Conservation (phyloP, 768 basidiomycete genomes). For the Hygrocybe coccinea region DNA sequence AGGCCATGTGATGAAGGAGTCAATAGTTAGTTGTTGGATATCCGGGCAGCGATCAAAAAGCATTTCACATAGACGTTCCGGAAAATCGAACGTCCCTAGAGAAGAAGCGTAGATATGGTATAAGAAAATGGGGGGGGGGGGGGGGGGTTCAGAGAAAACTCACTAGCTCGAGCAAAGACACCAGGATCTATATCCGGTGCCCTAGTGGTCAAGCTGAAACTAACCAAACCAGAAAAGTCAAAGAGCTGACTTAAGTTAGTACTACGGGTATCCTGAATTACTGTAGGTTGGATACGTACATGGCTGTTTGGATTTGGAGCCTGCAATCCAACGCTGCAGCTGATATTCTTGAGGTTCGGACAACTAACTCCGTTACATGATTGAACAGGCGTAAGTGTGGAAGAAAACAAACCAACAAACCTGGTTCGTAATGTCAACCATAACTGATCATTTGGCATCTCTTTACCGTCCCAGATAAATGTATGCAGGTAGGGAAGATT, state of each 20-base stretch:
- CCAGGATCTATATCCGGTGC: neutral
- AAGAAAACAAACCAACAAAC: neutral
- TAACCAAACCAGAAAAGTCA: slow-evolving; percentile 7
- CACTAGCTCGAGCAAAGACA: neutral
- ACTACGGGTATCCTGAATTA: neutral
- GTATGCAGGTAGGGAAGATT: neutral
- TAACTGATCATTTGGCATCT: slow-evolving; percentile 3
- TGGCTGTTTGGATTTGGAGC: slow-evolving; percentile 2
- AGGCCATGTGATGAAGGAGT: neutral
- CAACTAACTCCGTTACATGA: slow-evolving; percentile 4
- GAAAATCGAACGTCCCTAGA: neutral
- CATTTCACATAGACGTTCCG: slow-evolving; percentile 19
- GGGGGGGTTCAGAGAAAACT: too few relatives aligned
- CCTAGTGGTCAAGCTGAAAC: neutral
- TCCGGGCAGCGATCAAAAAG: slow-evolving; percentile 9
- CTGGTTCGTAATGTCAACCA: slow-evolving; percentile 1
- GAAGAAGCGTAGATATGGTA: neutral
- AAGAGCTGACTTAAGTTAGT: slow-evolving; percentile 1
- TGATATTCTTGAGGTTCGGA: slow-evolving; percentile 5
- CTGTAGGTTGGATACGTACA: neutral
- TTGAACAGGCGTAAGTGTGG: too few relatives aligned
- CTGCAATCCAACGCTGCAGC: neutral
- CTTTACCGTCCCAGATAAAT: slow-evolving; percentile 10
- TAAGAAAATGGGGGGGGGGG: too few relatives aligned
- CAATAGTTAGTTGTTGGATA: slow-evolving; percentile 29